Evolutionary conservation across 2,329 filamentous ascomycete species (phyloP), one percentile per base, ranked within the genome.

Genomic region (Basipetospora chlamydospora): DNA sequence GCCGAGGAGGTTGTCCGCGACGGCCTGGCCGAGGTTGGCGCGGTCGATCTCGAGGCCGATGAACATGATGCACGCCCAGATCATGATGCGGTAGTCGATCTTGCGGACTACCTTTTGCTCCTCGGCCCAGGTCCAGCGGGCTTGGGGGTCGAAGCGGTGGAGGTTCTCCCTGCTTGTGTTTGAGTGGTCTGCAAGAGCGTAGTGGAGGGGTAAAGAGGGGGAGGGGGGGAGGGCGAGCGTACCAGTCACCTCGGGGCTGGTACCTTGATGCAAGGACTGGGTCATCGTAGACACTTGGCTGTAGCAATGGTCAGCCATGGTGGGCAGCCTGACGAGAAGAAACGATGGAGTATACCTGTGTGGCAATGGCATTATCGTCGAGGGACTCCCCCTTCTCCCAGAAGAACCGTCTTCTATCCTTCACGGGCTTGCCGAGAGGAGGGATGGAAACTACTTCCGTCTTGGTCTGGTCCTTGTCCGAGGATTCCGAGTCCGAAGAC

Each of bases 1-100:
- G 10, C 37, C 36, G 17, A 55, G 44, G 43, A 53, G 46, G 29
- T 51, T 48, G 36, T 54, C 52, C 6, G 51, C 48, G 1, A 51
- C 35, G 3, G 52, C 52, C 32, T 53, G 49, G 5, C 37, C 35
- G 16, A 55, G 47, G 35, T 55, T 55, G 31, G 50, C 51, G 11
- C 52, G 49, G 41, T 55, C 52, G 9, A 55, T 41, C 28, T 54
- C 47, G 2, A 55, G 44, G 2, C 47, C 50, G 28, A 55, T 50
- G 41, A 54, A 55, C 49, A 54, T 53, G 18, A 42, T 35, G 15
- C 43, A 39, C 1, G 64, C 60, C 59, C 64, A 71, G 0, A 57
- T 46, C 35, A 60, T 65, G 28, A 72, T 66, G 22, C 57, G 58
- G 41, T 58, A 58, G 41, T 72, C 67, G 28, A 70, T 63, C 56